phyloP scores from a whole-genome alignment of 2,329 filamentous ascomycete genomes.

The Whalleya microplaca region DNA sequence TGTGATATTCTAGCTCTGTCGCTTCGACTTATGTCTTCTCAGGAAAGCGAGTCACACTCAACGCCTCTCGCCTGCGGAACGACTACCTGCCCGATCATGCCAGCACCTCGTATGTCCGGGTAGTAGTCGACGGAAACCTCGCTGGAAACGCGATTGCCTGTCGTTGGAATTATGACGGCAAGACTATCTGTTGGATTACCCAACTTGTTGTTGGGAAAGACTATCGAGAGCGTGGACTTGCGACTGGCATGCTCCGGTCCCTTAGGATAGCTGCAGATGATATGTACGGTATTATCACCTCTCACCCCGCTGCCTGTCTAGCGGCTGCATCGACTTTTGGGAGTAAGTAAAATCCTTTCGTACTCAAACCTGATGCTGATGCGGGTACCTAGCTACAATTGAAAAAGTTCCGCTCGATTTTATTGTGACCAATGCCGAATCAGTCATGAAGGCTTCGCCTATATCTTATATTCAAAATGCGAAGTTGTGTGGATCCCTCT shows the following conservation, averaged over 20 bases:
- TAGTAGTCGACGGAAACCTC: constrained; percentile 37
- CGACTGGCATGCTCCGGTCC: constrained; percentile 37
- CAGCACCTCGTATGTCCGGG: constrained; percentile 37
- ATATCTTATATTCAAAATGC: constrained; percentile 43
- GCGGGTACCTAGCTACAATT: constrained; percentile 8
- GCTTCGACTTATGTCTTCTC: constrained; percentile 1
- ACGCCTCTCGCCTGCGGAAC: constrained; percentile 38
- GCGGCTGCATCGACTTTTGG: constrained; percentile 38
- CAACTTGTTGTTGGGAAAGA: constrained; percentile 43
- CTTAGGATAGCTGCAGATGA: constrained; percentile 36
- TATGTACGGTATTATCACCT: constrained; percentile 45
- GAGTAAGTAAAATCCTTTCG: constrained; percentile 24
- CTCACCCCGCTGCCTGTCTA: constrained; percentile 42
- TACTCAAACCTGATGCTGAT: not conserved
- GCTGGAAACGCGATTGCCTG: constrained; percentile 42
- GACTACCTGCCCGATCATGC: constrained; percentile 37
- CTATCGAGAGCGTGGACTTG: constrained; percentile 43
- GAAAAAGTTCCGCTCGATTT: constrained; percentile 11
- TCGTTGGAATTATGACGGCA: constrained; percentile 38
- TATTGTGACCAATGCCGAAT: constrained; percentile 28
- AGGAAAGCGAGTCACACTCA: constrained; percentile 19
- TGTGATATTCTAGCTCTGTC: not conserved
- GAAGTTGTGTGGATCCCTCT: constrained; percentile 41
- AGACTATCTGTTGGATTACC: constrained; percentile 44
- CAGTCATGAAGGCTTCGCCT: constrained; percentile 41